Base-by-base conservation (phyloP, 2,329 filamentous ascomycete genomes). In the Stemphylium beticola region DNA sequence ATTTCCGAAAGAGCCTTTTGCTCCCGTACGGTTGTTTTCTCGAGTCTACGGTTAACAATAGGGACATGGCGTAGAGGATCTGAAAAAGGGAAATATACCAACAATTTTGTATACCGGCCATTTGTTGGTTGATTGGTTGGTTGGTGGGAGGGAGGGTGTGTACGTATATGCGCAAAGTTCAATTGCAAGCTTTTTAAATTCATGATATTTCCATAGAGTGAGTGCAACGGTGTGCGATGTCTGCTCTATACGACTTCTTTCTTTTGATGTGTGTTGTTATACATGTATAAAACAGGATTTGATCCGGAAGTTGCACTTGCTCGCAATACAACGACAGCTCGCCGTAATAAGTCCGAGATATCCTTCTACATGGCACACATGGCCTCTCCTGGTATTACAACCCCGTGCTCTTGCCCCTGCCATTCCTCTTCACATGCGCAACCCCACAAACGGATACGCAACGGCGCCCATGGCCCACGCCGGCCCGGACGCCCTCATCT, bases 391-490 rank as follows among this genome's bases (percentile, higher is more conserved):
- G n/a, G n/a, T n/a, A n/a, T n/a, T 26, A 26, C 24, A 26, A 6
- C 2, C 4, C 4, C 8, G 24, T 9, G 8, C 24, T 26, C 8
- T 5, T 26, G 24, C 24, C 8, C 4, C 2, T 9, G 24, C 2
- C 4, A 26, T n/a, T 26, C 6, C 8, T 39, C 39, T 8, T 40
- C 15, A 49, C 38, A 49, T 34, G 14, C 38, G 32, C 7, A 53
- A 15, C 2, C 38, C 38, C 33, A 49, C 32, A 43, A 68, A 69
- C 11, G 66, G 66, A 58, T 69, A 69, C 10, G 60, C 48, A 37
- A 63, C 53, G 18, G 55, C 51, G 12, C 58, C 60, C 14, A 66
- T 38, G 56, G 60, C 58, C 62, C 60, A 68, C 22, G 55, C 53
- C 18, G 60, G 57, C 2, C 57, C 60, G 47, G 54, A 60, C 48